Base-by-base conservation (phyloP, 148 eudicot species). In the Camellia japonica region DNA sequence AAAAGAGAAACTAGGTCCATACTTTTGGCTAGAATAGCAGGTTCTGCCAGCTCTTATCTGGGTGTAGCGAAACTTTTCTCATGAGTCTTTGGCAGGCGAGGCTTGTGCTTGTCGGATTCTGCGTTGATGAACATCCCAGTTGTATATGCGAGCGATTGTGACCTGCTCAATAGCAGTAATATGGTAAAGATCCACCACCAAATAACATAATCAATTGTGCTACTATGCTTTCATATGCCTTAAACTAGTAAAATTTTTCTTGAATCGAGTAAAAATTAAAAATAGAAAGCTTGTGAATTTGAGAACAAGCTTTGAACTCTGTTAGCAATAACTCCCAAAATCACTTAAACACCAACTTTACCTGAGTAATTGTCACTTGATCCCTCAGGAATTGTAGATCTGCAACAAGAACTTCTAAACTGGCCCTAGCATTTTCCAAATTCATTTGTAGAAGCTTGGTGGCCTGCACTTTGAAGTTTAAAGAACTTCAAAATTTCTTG, bases 311-410 rank as follows among this genome's bases (percentile, higher is more conserved):
- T 11, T 61, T 44, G 4, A 12, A 44, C 3, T 9, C 10, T 20
- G 6, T 7, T 7, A 49, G 0, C 52, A 5, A 43, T 20, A 65
- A 64, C 20, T 41, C 10, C 47, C 6, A 64, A 47, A 23, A 65
- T 4, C 14, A 52, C 3, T 16, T 52, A 46, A 52, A 52, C 49
- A 18, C 19, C 19, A 52, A 51, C 51, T 12, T 0, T 79, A 96
- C 99, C 97, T 93, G 97, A 2, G 99, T 92, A 72, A 92, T 88
- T 0, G 94, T 96, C 70, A 92, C 98, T 88, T 93, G 98, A 87
- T 93, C 97, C 87, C 95, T 87, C 68, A 92, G 66, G 88, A 96
- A 92, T 82, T 92, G 98, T 73, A 91, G 86, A 84, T 93, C 98
- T 42, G 83, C 89, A 61, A 93, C 84, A 77, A 96, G 88, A 85